Evolutionary conservation across 108 stramenopile genomes (phyloP), one percentile per base, ranked within the genome.

Genomic region (Fragilariopsis cylindrus): DNA sequence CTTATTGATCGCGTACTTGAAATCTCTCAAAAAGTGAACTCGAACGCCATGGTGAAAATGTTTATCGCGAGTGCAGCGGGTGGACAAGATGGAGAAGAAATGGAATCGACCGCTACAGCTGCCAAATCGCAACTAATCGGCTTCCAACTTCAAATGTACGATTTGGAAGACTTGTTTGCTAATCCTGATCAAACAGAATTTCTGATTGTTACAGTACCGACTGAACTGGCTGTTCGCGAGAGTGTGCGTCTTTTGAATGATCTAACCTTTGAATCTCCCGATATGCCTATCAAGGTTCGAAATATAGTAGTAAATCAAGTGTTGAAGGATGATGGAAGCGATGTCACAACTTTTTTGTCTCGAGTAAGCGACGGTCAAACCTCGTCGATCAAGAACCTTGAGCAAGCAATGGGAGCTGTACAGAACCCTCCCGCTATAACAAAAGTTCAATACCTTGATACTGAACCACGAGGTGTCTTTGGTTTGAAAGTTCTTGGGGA

Each of bases 261-360:
- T 71, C 71, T 95, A 70, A 95, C 94, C 4, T 93, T 95, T 85
- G 90, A 90, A 52, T 85, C 84, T 58, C 89, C 92, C 16, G 93
- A 95, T 58, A 88, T 94, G 90, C 89, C 89, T 7, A 89, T 95
- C 64, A 90, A 90, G 54, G 91, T 92, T 2, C 85, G 92, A 45
- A 93, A 91, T 44, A 81, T 97, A 4, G 87, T 97, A 2, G 90
- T 85, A 11, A 97, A 97, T 69, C 96, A 97, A 68, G 92, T 97
- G 2, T 65, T 96, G 70, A 84, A 79, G 40, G 73, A 86, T 52
- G 84, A 85, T 56, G 90, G 81, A 3, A 82, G 70, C 45, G 86
- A 88, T 57, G 71, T 76, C 1, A 48, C 72, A 12, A 70, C 63
- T 11, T 85, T 85, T 62, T n/a, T 87, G 64, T 72, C 76, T 11